A percentile compares a stretch with the other conserved stretches of the same genome.
These are phyloP conservation scores for Sugiyamaella boreocaroliniensis DNA, from an alignment of 805 yeast genomes.

Conservation along the genomic window DNA sequence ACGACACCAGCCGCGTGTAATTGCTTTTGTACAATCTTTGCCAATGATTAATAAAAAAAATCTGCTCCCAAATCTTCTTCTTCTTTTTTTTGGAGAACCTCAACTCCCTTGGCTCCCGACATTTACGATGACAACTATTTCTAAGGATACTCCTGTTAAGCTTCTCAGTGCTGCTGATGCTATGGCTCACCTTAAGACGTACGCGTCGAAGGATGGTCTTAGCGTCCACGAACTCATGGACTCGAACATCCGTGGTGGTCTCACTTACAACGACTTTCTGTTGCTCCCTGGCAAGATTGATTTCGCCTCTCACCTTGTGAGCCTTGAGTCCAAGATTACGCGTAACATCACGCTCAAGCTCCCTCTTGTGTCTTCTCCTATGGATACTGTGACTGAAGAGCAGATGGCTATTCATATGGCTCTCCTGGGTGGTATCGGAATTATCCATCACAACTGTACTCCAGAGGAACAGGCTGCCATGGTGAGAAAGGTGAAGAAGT, in stretches of 20 bases:
- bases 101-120: background rate
- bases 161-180: constrained; percentile 37
- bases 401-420: constrained; percentile 99
- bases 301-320: constrained; percentile 74
- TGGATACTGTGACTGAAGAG: constrained; percentile 98
- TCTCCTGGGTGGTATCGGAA: constrained; percentile 96
- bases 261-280: constrained; percentile 94
- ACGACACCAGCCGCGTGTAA: too few relatives aligned
- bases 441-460: constrained; percentile 94
- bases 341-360: constrained; percentile 85
- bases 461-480: constrained; percentile 97
- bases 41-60: background rate
- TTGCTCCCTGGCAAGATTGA: constrained; percentile 90
- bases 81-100: constrained; percentile 3
- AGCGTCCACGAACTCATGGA: constrained; percentile 81
- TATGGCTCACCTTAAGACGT: constrained; percentile 55
- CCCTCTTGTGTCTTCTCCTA: constrained; percentile 96
- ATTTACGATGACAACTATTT: background rate
- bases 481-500: constrained; percentile 95
- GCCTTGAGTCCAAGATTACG: constrained; percentile 80
- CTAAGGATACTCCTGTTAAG: background rate
- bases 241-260: constrained; percentile 85
- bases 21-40: too few relatives aligned
- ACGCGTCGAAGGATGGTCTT: constrained; percentile 75
- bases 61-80: constrained; percentile 1